Evolutionary conservation across 768 basidiomycete species (phyloP).

Genomic region (Heimioporus sp.): DNA sequence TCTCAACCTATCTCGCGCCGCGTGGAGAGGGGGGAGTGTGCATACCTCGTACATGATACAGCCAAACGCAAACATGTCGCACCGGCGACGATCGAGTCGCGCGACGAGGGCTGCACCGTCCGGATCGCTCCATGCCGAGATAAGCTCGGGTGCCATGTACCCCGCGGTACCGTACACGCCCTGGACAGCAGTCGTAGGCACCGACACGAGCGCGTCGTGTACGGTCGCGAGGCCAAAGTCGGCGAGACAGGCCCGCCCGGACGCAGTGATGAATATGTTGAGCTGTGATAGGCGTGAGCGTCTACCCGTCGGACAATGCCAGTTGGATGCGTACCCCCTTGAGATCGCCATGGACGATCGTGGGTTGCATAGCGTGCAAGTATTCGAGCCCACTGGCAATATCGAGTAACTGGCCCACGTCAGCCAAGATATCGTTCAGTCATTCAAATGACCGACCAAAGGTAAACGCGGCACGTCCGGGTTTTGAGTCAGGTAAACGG

Average conservation of each 20-base stretch:
- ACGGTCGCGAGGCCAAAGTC: slow-evolving; percentile 29
- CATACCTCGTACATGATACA: slow-evolving; percentile 34
- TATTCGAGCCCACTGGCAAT: slow-evolving; percentile 37
- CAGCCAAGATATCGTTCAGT: neutral
- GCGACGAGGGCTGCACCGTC: slow-evolving; percentile 11
- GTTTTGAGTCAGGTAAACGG: slow-evolving; percentile 27
- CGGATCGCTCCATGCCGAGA: slow-evolving; percentile 5
- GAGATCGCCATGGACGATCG: slow-evolving; percentile 43
- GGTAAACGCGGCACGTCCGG: slow-evolving; percentile 27
- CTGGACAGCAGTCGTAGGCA: slow-evolving; percentile 9
- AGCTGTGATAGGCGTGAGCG: slow-evolving; percentile 13
- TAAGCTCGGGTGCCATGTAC: slow-evolving; percentile 30
- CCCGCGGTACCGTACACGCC: slow-evolving; percentile 21
- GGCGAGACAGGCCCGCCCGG: slow-evolving; percentile 28
- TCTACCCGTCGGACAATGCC: neutral
- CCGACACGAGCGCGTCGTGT: slow-evolving; percentile 15
- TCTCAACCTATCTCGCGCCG: neutral
- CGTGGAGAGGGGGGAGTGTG: neutral
- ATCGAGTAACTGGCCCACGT: slow-evolving; percentile 33
- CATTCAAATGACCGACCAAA: slow-evolving; percentile 26
- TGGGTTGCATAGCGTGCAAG: slow-evolving; percentile 37
- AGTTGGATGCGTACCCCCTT: slow-evolving; percentile 35
- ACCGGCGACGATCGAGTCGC: slow-evolving; percentile 23
- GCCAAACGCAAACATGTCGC: slow-evolving; percentile 36
- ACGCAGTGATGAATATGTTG: slow-evolving; percentile 28